Evolutionary conservation across 805 yeast genomes (phyloP), one percentile per base, ranked within the genome.

Genomic region (Metschnikowia bowlesiae): DNA sequence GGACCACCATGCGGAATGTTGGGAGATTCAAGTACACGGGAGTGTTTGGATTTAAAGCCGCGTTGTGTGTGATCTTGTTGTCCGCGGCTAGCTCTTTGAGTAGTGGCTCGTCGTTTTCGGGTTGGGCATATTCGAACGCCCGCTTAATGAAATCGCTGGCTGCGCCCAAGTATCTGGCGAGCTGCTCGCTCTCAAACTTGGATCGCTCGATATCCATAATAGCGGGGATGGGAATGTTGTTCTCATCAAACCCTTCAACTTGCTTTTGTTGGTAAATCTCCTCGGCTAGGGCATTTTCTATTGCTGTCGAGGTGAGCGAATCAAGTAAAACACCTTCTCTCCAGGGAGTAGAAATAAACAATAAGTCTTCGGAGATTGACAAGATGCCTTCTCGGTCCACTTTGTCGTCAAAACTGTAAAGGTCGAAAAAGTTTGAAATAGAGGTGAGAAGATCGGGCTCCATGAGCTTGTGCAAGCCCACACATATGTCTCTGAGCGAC

Each of bases 1-100:
- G 72, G 6, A 94, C 71, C 1, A 94, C 95, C 99, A 92, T 92
- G 54, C 98, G 74, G 70, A 92, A 92, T 0, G 96, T 90, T 0
- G 98, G 89, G 14, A 89, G 71, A 47, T 86, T 87, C 47, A 91
- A 76, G 51, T 71, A 81, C 8, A 85, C 82, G 1, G 96, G 96
- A 32, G 84, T 80, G 32, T 79, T 75, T 3, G 96, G 96, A 62
- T 89, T 88, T 36, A 89, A 70, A 0, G 96, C 96, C 4, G 82
- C 88, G 62, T 90, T 89, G 44, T 89, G 89, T 29, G 74, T 74
- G 39, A 80, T 66, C 32, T 50, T 60, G 50, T 65, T 58, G 53
- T 70, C 75, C 13, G 71, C 63, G 2, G 67, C 68, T 40, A 73
- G 59, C 14, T 73, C 78, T 39, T 66, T 52, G 29, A 73, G 54